Evolutionary conservation across 805 yeast species (phyloP), one percentile per base, ranked within the genome.

Genomic region (Yarrowia sp.): DNA sequence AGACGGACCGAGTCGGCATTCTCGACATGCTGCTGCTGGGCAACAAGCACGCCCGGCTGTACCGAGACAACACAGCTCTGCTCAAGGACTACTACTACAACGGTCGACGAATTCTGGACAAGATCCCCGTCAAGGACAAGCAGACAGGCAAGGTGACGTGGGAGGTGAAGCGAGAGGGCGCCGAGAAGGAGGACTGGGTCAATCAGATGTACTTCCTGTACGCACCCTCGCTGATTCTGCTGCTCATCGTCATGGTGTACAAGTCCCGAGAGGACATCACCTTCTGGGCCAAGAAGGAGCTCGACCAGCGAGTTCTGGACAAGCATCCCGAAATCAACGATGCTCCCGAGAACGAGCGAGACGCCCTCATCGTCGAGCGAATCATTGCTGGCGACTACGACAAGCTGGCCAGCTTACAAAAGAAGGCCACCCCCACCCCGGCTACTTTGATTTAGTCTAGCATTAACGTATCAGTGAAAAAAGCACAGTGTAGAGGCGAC

Each of bases 151-250:
- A 87, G 73, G 84, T 90, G 73, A 86, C 87, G 74, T 91, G 95
- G 96, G 84, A 86, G 73, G 79, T 90, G 68, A 86, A 91, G 55
- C 83, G 95, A 70, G 92, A 86, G 75, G 66, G 66, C 34, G 85
- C 87, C 66, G 86, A 84, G 73, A 87, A 86, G 75, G 96, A 91
- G 79, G 96, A 96, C 60, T 91, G 96, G 96, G 96, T 91, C 76
- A 81, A 82, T 71, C 82, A 90, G 67, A 86, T 87, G 73, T 90
- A 87, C 79, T 88, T 84, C 77, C 80, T 87, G 67, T 89, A 88
- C 71, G 84, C 91, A 69, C 97, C 97, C 19, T 81, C 89, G 75
- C 79, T 85, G 60, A 80, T 86, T 71, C 78, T 89, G 55, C 80
- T 86, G 66, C 60, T 64, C 38, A 47, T 61, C 30, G 66, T 46